Evolutionary conservation across 225 moss, liverwort and hornwort species (phyloP).

Genomic region (Bryum argenteum): DNA sequence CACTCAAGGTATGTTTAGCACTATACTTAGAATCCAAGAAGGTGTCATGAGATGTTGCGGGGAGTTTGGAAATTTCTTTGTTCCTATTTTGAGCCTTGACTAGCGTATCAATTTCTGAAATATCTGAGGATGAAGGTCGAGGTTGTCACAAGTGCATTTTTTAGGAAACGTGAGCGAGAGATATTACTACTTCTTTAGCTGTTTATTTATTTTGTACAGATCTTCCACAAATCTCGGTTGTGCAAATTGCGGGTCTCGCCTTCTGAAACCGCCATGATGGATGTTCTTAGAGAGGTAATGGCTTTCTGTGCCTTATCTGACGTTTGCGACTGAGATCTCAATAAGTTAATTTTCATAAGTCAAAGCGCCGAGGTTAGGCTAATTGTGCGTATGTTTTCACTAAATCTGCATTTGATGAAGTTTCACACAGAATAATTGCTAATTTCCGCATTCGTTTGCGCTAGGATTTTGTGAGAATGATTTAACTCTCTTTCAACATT

Average conservation of each 20-base stretch:
- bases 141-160: neutral
- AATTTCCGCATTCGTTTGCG: neutral
- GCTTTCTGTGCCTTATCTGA: neutral
- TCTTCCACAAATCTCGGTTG: conserved; percentile 93
- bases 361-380: conserved; percentile 3
- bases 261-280: conserved; percentile 98
- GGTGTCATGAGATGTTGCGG: neutral
- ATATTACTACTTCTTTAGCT: neutral
- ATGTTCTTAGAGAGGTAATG: conserved; percentile 93
- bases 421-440: conserved; percentile 16
- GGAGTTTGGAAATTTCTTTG: conserved; percentile 4
- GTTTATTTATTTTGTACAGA: conserved; percentile 47
- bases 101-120: neutral
- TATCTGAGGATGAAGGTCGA: neutral
- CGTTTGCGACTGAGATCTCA: neutral
- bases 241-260: conserved; percentile 94
- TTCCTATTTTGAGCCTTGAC: neutral
- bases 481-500: conserved; percentile 11
- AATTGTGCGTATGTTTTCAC: neutral
- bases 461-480: conserved; percentile 12
- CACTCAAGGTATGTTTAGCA: conserved; percentile 74
- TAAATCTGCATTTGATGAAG: neutral
- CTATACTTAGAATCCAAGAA: too few relatives aligned
- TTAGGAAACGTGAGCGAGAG: neutral
- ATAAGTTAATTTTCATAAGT: neutral